Conservation (phyloP, 2,329 filamentous ascomycete species). For the Tolypocladium tropicale region DNA sequence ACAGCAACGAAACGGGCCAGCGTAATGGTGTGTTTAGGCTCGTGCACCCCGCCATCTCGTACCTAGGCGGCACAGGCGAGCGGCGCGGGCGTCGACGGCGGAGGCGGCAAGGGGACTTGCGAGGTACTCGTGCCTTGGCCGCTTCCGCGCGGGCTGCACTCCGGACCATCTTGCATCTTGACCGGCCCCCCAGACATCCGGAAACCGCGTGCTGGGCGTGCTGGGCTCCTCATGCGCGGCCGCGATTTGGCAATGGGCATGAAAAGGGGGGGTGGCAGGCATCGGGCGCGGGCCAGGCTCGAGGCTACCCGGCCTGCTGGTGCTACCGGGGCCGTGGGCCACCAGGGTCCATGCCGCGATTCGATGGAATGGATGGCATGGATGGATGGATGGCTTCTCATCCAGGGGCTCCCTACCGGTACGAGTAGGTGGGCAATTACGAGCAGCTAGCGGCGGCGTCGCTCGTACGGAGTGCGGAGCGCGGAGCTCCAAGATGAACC, state of each 20-base stretch:
- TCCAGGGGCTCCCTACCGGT: not conserved
- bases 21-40: not conserved
- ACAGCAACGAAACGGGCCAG: not conserved
- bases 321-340: not conserved
- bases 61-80: not conserved
- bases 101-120: not conserved
- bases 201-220: not conserved
- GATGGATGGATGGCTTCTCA: not conserved
- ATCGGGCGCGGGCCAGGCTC: not conserved
- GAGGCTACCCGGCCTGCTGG: constrained; percentile 1
- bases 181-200: not conserved
- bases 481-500: not conserved
- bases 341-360: not conserved
- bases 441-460: not conserved
- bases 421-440: not conserved
- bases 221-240: not conserved
- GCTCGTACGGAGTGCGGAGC: not conserved
- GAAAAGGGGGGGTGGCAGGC: not conserved
- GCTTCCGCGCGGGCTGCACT: not conserved
- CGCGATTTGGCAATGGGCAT: not conserved
- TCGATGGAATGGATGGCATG: too few species aligned
- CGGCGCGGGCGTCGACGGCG: not conserved
- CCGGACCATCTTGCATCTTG: constrained; percentile 1
- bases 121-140: not conserved
- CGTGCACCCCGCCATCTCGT: not conserved